Base-by-base conservation (phyloP, 306 rosid genomes). In the Urtica urens region DNA sequence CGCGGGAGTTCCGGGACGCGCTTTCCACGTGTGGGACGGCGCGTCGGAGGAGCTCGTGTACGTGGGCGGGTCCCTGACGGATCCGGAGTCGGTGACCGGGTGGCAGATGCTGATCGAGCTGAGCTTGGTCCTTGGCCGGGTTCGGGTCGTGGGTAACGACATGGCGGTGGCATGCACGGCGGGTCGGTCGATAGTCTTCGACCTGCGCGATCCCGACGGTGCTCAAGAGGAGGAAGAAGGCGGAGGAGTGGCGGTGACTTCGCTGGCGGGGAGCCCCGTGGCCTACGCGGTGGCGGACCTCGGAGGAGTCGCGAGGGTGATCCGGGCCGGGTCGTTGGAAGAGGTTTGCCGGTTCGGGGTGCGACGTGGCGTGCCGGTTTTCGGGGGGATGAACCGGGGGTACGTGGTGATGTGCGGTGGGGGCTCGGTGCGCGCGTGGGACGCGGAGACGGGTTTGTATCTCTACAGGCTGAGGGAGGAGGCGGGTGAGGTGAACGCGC, bases 31-130 rank as follows among this genome's bases (percentile, higher is more conserved):
- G 0, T 92, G 99, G 99, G 76, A 85, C 21, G 63, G 75, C 0
- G 12, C 0, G 6, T 77, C 55, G 0, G 77, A 56, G 5, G 68
- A 77, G 19, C 70, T 63, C 0, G 37, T 78, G 2, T 85, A 24
- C 1, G 54, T 79, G 0, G 96, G 86, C 0, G 86, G 96, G 1
- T 1, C 73, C 0, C 29, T 92, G 61, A 85, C 99, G 0, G 93
- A 92, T 27, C 83, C 78, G 6, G 93, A 77, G 2, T 26, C 99
- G 0, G 65, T 86, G 1, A 41, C 16, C 48, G 99, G 96, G 0
- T 92, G 99, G 99, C 83, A 78, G 64, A 77, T 85, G 94, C 26
- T 92, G 25, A 57, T 74, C 0, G 94, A 82, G 24, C 7, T 68
- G 2, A 66, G 38, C 1, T 80, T 65, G 31, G 64, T 72, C 1